Conservation (phyloP, 1,139 yeast species). For the Pichia sp. region DNA sequence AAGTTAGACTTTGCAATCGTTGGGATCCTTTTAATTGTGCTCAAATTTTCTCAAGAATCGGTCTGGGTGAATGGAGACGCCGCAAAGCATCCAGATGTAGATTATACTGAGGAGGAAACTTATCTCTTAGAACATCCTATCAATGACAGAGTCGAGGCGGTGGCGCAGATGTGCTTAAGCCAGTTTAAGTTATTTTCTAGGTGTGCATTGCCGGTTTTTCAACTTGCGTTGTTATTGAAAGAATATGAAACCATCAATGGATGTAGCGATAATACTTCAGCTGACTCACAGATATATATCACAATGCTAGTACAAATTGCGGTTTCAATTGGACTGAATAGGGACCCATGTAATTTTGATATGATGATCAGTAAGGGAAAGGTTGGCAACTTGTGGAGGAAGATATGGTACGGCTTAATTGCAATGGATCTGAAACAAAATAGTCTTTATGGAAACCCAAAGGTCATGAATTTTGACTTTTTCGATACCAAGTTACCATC, state of each 20-base stretch:
- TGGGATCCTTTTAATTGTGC: constrained; percentile 36
- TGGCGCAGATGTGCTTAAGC: constrained; percentile 47
- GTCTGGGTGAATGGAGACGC: constrained; percentile 29
- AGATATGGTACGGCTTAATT: constrained; percentile 45
- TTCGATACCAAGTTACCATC: constrained; percentile 36
- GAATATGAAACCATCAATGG: constrained; percentile 37
- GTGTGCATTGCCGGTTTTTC: constrained; percentile 43
- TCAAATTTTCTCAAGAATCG: constrained; percentile 37
- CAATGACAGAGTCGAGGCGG: constrained; percentile 35
- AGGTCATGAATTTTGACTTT: constrained; percentile 28
- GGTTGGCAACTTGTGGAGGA: constrained; percentile 38
- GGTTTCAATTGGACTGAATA: constrained; percentile 42
- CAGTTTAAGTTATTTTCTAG: constrained; percentile 44
- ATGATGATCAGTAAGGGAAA: constrained; percentile 11
- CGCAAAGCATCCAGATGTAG: constrained; percentile 13
- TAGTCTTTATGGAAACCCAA: constrained; percentile 36
- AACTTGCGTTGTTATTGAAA: constrained; percentile 39
- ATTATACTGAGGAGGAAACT: constrained; percentile 29
- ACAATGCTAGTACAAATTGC: constrained; percentile 45
- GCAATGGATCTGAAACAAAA: constrained; percentile 32
- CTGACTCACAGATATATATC: constrained; percentile 38
- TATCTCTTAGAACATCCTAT: constrained; percentile 43
- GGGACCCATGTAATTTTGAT: constrained; percentile 39
- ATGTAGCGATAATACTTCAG: constrained; percentile 34
- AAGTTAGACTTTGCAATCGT: constrained; percentile 41